These are phyloP conservation scores for Pichia ethanolica DNA, from an alignment of 805 yeast genomes.

Conservation along the genomic window DNA sequence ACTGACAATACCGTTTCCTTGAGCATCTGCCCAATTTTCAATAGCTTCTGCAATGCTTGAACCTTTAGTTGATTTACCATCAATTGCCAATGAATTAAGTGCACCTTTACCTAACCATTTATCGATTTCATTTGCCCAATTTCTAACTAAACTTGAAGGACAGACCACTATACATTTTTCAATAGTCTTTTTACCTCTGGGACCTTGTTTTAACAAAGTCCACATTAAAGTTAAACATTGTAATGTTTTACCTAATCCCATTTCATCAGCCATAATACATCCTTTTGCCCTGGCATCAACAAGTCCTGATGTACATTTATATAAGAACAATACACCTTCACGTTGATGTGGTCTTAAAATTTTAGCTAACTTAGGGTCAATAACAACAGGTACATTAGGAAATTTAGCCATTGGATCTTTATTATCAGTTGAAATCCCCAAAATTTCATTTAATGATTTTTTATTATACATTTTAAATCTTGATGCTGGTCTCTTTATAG, in stretches of 20 bases:
- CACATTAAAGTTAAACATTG: conserved; percentile 88
- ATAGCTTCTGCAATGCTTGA: conserved; percentile 62
- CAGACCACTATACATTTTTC: conserved; percentile 90
- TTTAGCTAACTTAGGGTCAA: conserved; percentile 81
- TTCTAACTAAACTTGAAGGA: conserved; percentile 87
- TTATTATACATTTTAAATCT: conserved; percentile 40
- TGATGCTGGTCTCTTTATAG: conserved; percentile 14
- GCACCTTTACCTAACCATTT: conserved; percentile 96
- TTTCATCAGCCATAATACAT: conserved; percentile 98
- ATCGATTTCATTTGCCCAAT: conserved; percentile 94
- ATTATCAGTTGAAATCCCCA: conserved; percentile 59
- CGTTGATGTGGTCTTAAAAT: conserved; percentile 93
- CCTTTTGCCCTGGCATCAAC: conserved; percentile 82
- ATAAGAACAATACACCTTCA: conserved; percentile 88
- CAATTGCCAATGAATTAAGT: conserved; percentile 80
- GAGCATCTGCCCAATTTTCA: conserved; percentile 78
- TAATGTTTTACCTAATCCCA: conserved; percentile 92
- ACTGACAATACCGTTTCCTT: conserved; percentile 80
- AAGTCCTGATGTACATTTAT: conserved; percentile 84
- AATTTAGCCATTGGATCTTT: conserved; percentile 41
- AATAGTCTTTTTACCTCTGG: conserved; percentile 74
- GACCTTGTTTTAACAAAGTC: conserved; percentile 86
- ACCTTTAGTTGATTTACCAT: conserved; percentile 77
- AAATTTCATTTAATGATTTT: conserved; percentile 67
- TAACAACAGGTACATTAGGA: conserved; percentile 91